Evolutionary conservation across 768 basidiomycete genomes (phyloP).

Genomic region (Hygrophorus pudorinus): DNA sequence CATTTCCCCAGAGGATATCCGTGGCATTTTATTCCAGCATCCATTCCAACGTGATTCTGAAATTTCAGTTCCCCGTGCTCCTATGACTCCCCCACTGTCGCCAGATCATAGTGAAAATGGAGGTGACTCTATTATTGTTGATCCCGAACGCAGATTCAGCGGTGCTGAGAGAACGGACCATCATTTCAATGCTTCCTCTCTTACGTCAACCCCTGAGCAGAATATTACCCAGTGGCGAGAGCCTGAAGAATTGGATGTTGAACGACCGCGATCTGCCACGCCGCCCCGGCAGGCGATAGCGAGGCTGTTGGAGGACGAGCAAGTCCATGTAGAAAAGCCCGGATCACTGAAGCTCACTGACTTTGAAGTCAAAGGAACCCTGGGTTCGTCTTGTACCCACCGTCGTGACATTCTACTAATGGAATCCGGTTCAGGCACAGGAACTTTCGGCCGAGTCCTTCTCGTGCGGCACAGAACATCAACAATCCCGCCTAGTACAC

Average conservation of each 20-base stretch:
- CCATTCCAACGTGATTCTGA: slow-evolving; percentile 20
- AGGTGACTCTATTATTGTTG: slow-evolving; percentile 25
- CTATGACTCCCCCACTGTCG: slow-evolving; percentile 64
- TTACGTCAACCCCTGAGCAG: slow-evolving; percentile 13
- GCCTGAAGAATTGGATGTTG: slow-evolving; percentile 19
- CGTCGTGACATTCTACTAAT: slow-evolving; percentile 3
- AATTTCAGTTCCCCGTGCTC: slow-evolving; percentile 42
- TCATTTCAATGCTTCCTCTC: slow-evolving; percentile 3
- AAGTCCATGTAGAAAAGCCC: slow-evolving; percentile 46
- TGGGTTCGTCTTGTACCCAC: slow-evolving; percentile 38
- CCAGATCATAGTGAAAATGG: slow-evolving; percentile 38
- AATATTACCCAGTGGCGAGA: slow-evolving; percentile 13
- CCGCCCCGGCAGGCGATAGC: slow-evolving; percentile 28
- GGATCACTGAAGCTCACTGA: slow-evolving; percentile 60
- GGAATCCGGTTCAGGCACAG: slow-evolving; percentile 62
- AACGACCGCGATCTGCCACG: slow-evolving; percentile 5
- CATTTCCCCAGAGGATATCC: slow-evolving; percentile 16
- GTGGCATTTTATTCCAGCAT: background rate
- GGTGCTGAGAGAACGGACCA: background rate
- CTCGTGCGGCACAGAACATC: slow-evolving; percentile 69
- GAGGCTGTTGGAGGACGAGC: slow-evolving; percentile 60
- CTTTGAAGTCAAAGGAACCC: slow-evolving; percentile 71
- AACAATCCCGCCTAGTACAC: slow-evolving; percentile 34
- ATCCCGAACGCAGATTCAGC: slow-evolving; percentile 22
- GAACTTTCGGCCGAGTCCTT: slow-evolving; percentile 91